Evolutionary conservation across 768 basidiomycete genomes (phyloP).

Genomic region (Gelatoporia subvermispora): DNA sequence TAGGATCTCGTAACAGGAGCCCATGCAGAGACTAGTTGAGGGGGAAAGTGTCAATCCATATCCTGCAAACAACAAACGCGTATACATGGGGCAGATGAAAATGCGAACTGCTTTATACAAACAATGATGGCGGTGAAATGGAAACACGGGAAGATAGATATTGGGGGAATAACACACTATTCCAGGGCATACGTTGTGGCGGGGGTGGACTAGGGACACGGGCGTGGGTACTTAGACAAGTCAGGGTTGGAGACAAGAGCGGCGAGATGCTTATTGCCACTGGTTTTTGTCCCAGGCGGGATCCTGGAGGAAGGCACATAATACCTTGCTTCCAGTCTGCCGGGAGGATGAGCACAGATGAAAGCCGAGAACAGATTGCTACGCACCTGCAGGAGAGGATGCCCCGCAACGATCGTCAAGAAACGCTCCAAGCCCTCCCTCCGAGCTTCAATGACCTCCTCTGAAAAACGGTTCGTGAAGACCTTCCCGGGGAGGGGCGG

Average conservation of each 20-base stretch:
- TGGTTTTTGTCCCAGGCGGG: conserved; percentile 85
- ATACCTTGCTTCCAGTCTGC: conserved; percentile 94
- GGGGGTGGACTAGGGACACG: too few species aligned
- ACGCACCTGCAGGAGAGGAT: conserved; percentile 88
- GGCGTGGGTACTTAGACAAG: neutral
- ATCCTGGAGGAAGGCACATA: conserved; percentile 93
- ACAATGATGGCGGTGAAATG: neutral
- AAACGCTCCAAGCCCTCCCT: conserved; percentile 94
- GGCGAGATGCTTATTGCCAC: conserved; percentile 49
- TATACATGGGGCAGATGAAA: neutral
- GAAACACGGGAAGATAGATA: neutral
- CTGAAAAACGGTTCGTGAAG: conserved; percentile 96
- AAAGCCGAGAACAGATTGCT: neutral
- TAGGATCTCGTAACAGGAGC: too few species aligned
- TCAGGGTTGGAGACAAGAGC: neutral
- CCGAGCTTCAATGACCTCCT: conserved; percentile 91
- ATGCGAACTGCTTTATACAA: neutral
- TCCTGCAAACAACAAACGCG: neutral
- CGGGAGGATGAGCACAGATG: neutral
- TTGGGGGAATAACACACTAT: neutral
- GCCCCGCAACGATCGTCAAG: conserved; percentile 93
- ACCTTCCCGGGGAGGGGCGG: conserved; percentile 96
- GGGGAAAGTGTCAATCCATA: neutral
- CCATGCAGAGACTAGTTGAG: too few species aligned
- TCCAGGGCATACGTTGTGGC: neutral